Base-by-base conservation (phyloP, 2,329 filamentous ascomycete genomes). In the Chaetomium strumarium region DNA sequence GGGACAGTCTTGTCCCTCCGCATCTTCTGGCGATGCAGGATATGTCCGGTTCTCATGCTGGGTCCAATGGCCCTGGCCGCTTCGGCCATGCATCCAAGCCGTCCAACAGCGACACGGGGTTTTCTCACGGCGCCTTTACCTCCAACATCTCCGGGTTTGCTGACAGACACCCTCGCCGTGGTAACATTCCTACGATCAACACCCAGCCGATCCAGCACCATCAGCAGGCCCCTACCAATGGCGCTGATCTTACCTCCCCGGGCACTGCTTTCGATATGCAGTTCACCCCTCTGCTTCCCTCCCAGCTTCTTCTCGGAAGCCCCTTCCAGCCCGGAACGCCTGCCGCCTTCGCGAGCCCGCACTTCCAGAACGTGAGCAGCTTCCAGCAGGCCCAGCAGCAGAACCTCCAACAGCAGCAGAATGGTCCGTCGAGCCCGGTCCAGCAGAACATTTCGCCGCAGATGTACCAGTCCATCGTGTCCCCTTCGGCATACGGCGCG, bases 271-370 rank as follows among this genome's bases (percentile, higher is more conserved):
- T 90, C 67, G 93, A 97, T 67, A 96, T 97, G 92, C 93, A 97
- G 73, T 97, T 96, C 72, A 96, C 93, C 11, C 92, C 93, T 59
- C 80, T 99, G 60, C 82, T 99, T 36, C 93, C 93, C 34, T 97
- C 92, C 33, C 90, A 96, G 72, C 78, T 99, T 63, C 83, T 99
- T 24, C 85, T 97, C 46, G 93, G 93, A 44, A 96, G 90, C 70
- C 93, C 93, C 16, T 97, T 97, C 73, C 93, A 97, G 72, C 90
- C 93, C 13, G 93, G 91, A 39, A 96, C 89, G 5, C 92, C 92
- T 4, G 88, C 86, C 33, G 85, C 88, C 36, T 97, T 96, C 71
- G 84, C 85, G 56, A 96, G 88, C 60, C 87, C 91, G 37, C 91
- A 96, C 68, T 99, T 96, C 71, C 86, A 93, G 69, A 90, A 80